phyloP scores from a whole-genome alignment of 2,329 filamentous ascomycete genomes.

The Arachnomyces sp. region DNA sequence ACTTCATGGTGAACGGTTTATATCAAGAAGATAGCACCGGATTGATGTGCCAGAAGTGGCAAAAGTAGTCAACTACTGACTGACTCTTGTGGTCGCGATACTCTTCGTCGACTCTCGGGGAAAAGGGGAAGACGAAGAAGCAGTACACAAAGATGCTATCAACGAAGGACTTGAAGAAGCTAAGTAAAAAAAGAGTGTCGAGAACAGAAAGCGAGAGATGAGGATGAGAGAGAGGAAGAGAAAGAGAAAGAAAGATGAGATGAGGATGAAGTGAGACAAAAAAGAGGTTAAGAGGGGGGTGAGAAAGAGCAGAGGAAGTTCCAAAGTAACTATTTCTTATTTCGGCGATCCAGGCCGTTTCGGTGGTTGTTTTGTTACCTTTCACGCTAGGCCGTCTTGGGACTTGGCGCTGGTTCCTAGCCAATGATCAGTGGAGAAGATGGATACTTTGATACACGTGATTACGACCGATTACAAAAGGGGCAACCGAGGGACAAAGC shows the following conservation, averaged over 20 bases:
- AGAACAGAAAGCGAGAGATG: conserved; percentile 11
- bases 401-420: too few relatives aligned
- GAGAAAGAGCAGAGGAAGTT: conserved; percentile 1
- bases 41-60: conserved; percentile 1
- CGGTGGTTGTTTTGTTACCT: too few relatives aligned
- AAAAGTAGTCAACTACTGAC: conserved; percentile 3
- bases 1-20: conserved; percentile 45
- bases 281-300: conserved; percentile 2
- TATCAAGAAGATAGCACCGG: too few relatives aligned
- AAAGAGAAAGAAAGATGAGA: conserved; percentile 5
- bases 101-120: not conserved
- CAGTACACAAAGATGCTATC: not conserved
- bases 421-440: too few relatives aligned
- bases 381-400: too few relatives aligned
- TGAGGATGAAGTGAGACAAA: conserved; percentile 2
- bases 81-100: conserved; percentile 6
- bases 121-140: not conserved
- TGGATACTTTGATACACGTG: too few relatives aligned
- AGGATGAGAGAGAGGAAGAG: conserved; percentile 10
- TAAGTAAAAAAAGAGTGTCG: conserved; percentile 12
- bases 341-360: too few relatives aligned
- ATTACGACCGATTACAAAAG: too few relatives aligned
- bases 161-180: conserved; percentile 2
- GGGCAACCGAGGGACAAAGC: too few relatives aligned
- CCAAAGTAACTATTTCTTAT: too few relatives aligned